Evolutionary conservation across 139 green algal species (phyloP), one percentile per base, ranked within the genome.

Genomic region (Chlamydomonas sp.): DNA sequence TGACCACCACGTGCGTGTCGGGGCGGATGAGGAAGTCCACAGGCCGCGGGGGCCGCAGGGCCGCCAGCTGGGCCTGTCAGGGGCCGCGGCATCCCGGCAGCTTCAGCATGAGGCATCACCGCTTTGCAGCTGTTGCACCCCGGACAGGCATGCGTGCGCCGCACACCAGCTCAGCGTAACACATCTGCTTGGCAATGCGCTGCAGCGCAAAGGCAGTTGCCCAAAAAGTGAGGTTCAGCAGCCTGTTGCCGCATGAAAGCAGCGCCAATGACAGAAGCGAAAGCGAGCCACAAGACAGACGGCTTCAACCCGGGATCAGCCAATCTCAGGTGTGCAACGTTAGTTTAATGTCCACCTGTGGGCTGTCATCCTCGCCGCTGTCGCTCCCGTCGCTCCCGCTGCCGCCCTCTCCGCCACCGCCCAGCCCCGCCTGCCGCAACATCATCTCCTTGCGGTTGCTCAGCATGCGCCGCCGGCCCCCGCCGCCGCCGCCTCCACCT

Each of bases 1-100:
- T 92, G 60, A 94, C 92, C 15, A 95, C 88, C 0, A 89, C 92
- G 4, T 60, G 84, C 20, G 88, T 93, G 17, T 94, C 79, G 2
- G 92, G 90, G 71, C 81, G 85, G 17, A 96, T 84, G 4, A 90
- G 84, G 10, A 97, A 77, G 84, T 98, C 95, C 18, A 98, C 84
- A 0, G 96, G 91, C 68, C 95, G 90, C 4, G 94, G 94, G 0
- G 89, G 78, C 2, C 72, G 75, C 66, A 93, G 86, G 12, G 69
- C 80, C 12, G 59, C 57, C 57, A 91, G 74, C 72, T 67, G 8
- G 14, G 67, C 74, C 71, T 69, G 81, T 73, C 57, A 67, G 76
- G 15, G 58, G 18, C 6, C 60, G 72, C 6, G 20, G 4, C 3
- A 12, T 8, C 14, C 20, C 6, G n/a, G 72, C 17, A 20, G n/a